Base-by-base conservation (phyloP, 1,284 basidiomycete species). In the Papiliotrema nemorosa region DNA sequence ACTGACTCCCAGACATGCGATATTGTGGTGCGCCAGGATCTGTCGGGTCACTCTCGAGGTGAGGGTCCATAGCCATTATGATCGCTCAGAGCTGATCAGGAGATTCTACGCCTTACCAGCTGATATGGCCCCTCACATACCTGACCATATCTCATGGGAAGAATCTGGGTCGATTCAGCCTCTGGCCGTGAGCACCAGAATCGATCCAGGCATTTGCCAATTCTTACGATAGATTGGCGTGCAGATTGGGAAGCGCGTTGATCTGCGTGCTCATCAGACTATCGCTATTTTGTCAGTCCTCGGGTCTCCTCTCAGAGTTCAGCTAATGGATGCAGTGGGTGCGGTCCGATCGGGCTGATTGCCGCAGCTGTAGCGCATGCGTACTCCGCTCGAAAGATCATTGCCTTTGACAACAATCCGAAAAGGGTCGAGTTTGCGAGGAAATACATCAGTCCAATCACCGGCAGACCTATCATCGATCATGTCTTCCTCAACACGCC, bases 361-460 rank as follows among this genome's bases (percentile, higher is more conserved):
- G 60, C 66, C 22, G 77, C 69, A 5, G 77, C 76, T 6, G 77
- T 78, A n/a, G 71, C 71, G 34, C 74, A 74, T 55, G 77, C 77
- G n/a, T 77, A 76, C 62, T 73, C 70, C 0, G 76, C 73, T n/a
- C 45, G 55, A 34, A 61, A 59, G 50, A 65, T 74, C 42, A 63
- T 74, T 47, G 69, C 55, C 1, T 64, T 77, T 57, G 79, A 98
- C 69, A 90, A 97, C 58, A 82, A 88, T 50, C 80, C 83, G 21
- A 75, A 78, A 44, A 87, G 93, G 44, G 85, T 97, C 40, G 82
- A 87, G 42, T 97, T 97, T 66, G 92, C 94, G 22, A 84, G 84
- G 67, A 68, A 73, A 31, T 96, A 93, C 73, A 59, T 62, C 29
- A 64, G 64, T 1, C 70, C 70, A 3, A 35, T 66, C 16, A 67